Evolutionary conservation across 345 rosid species (phyloP), one percentile per base, ranked within the genome.

Genomic region (Salix purpurea): DNA sequence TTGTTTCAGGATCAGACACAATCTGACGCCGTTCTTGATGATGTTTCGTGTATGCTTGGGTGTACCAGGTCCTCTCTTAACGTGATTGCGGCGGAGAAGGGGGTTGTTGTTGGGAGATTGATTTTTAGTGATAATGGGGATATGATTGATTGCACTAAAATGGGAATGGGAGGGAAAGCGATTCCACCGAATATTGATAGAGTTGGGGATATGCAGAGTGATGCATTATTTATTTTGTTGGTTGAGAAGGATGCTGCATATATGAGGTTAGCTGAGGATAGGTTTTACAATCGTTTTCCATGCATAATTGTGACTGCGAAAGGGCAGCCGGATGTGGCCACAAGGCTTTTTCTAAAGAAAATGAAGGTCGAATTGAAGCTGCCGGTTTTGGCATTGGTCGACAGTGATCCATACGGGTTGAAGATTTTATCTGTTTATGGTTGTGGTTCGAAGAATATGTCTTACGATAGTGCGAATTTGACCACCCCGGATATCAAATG

Each of bases 141-240:
- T 65, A 90, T 96, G 97, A 96, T 96, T 65, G 99, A 96, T 71
- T 93, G 98, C 75, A 96, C 99, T 1, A 93, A 93, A 78, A 93
- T 93, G 99, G 96, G 99, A 13, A 93, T 96, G 91, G 99, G 96
- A n/a, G 98, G 98, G 69, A 96, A 96, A 83, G 99, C 98, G 1
- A 96, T 96, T 19, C 99, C 99, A 1, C 99, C 98, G 0, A 96
- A 96, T 65, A 96, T 96, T 0, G 98, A 96, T 28, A 75, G 99
- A 44, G 99, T 96, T 11, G 99, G 98, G 6, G 97, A 93, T 76
- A 93, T 96, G 99, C 86, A 86, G 80, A 91, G 96, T 23, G 99
- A 96, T 80, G 99, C 99, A 0, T 64, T 85, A 82, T 96, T 96
- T 67, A 91, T 96, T 65, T 84, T 93, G 18, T 81, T 96, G 74